These are phyloP conservation scores for Ailanthus altissimus DNA, from an alignment of 345 rosid genomes.

Conservation along the genomic window DNA sequence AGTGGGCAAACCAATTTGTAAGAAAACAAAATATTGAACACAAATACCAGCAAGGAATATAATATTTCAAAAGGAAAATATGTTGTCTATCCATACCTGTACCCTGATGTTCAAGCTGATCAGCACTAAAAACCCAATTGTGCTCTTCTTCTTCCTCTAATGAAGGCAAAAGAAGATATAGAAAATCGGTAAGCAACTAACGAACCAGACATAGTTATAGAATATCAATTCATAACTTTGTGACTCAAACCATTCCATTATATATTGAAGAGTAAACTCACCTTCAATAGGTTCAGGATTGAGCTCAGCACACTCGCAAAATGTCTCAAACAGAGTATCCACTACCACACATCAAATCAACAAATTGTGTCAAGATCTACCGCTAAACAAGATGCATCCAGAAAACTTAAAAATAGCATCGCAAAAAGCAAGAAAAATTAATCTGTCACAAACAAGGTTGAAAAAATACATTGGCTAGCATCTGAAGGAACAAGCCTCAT, in stretches of 20 bases:
- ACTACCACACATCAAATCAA: slow-evolving; percentile 45
- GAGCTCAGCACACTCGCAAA: slow-evolving; percentile 90
- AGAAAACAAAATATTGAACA: not conserved
- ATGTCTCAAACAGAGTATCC: slow-evolving; percentile 80
- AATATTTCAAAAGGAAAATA: not conserved
- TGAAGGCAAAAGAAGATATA: slow-evolving; percentile 6
- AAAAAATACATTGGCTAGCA: slow-evolving; percentile 58
- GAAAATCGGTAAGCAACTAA: not conserved
- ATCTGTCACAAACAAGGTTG: not conserved
- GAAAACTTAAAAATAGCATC: slow-evolving; percentile 1
- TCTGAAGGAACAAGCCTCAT: slow-evolving; percentile 97
- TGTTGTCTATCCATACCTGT: slow-evolving; percentile 39
- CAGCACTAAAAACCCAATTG: slow-evolving; percentile 87
- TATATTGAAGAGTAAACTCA: slow-evolving; percentile 26
- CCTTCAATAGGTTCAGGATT: slow-evolving; percentile 92
- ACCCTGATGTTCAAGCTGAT: slow-evolving; percentile 54
- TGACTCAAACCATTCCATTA: not conserved
- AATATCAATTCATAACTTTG: not conserved
- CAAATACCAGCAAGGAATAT: not conserved
- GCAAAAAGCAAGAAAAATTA: not conserved
- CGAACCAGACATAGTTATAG: not conserved
- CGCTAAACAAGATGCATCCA: not conserved
- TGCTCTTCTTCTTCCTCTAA: slow-evolving; percentile 49
- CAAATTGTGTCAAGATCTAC: not conserved
- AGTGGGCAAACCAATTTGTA: slow-evolving; percentile 30